Evolutionary conservation across 306 rosid genomes (phyloP).

Genomic region (Pachyrhizus erosus): DNA sequence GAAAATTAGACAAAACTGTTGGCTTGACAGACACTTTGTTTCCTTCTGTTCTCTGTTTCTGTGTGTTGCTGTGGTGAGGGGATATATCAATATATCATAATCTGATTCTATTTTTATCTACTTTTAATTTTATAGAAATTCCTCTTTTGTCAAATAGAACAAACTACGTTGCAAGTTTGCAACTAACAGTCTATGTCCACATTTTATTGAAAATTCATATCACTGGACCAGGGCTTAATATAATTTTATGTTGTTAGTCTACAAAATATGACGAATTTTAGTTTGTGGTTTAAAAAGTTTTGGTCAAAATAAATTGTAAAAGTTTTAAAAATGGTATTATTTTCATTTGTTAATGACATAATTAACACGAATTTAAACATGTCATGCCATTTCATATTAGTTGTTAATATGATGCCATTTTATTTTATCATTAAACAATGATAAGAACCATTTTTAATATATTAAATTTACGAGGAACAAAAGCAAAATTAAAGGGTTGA

Average conservation of each 20-base stretch:
- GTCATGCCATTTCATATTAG: too few species aligned
- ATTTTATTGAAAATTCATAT: background rate
- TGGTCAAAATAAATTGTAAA: too few species aligned
- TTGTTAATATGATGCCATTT: too few species aligned
- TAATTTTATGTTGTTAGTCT: too few species aligned
- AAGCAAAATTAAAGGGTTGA: too few species aligned
- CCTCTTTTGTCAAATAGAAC: background rate
- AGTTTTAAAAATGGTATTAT: too few species aligned
- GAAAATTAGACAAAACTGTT: background rate
- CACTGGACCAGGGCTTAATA: background rate
- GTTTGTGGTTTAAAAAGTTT: too few species aligned
- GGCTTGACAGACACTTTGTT: background rate
- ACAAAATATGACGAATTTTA: too few species aligned
- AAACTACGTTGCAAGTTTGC: background rate
- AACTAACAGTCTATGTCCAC: background rate
- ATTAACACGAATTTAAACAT: too few species aligned
- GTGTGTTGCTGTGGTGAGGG: background rate
- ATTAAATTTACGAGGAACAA: background rate
- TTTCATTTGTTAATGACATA: too few species aligned
- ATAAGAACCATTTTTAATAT: background rate
- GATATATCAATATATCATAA: background rate
- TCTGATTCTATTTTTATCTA: background rate
- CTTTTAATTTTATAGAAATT: background rate
- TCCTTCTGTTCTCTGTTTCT: background rate
- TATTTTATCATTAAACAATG: background rate